Evolutionary conservation across 73 alveolate species (phyloP), one percentile per base, ranked within the genome.

Genomic region (Symbiodinium natans): DNA sequence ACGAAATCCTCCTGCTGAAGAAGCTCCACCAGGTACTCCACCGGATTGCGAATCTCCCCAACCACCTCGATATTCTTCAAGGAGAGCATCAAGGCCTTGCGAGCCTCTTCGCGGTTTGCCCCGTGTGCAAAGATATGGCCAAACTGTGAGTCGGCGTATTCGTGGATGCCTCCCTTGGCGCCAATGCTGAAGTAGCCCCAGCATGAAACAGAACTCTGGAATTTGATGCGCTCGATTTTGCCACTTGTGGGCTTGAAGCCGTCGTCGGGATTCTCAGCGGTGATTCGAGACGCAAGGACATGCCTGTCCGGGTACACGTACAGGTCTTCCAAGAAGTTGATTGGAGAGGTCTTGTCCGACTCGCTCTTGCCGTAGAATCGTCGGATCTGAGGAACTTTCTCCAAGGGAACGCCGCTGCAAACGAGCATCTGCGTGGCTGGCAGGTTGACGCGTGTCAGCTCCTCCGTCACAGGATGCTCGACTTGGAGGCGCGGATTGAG

Each of bases 391-490:
- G 99, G 86, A n/a, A 93, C 71, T 46, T 40, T 77, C 38, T 52
- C 93, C 82, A 93, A 33, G 38, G 99, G 99, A 56, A 93, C 87
- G 29, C 99, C 99, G 40, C 99, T 99, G 42, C 99, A 99, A 19
- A 99, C 99, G 27, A 93, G 94, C 86, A 99, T 96, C 99, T 99
- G 99, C 46, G 99, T 93, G 68, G 99, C 99, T 38, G 99, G 99
- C 83, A 99, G 93, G 92, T 99, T 99, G 54, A 99, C 98, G n/a
- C 99, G 99, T 25, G 99, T 99, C 83, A 99, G 97, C 99, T 93
- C 99, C 93, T 99, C 99, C 42, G 99, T 99, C 92, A 99, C 99
- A 2, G 99, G 99, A 87, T 99, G 99, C 92, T 99, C 99, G 54
- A 99, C 99, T 88, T 99, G 99, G 39, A 99, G 99, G 40, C 99